These are phyloP conservation scores for Phaeolepiota aurea DNA, from an alignment of 768 basidiomycete species.

Conservation along the genomic window DNA sequence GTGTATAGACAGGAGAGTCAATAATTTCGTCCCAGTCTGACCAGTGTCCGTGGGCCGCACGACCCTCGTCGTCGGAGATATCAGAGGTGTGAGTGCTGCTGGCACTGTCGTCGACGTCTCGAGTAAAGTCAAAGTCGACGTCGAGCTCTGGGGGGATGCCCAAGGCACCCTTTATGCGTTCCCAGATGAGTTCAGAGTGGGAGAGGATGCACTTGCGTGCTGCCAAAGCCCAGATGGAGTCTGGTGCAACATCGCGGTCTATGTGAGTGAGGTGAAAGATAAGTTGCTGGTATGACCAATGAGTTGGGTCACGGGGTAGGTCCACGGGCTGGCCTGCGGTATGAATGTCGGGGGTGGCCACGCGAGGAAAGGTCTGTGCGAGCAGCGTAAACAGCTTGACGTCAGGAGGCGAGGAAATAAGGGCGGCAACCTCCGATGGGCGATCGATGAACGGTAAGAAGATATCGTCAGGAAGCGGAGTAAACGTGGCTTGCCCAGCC, in stretches of 20 bases:
- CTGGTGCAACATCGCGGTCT: constrained; percentile 55
- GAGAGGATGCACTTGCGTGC: constrained; percentile 69
- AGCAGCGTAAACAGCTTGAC: constrained; percentile 67
- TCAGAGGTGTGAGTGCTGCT: constrained; percentile 27
- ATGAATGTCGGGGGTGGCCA: constrained; percentile 12
- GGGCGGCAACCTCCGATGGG: constrained; percentile 59
- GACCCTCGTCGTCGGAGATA: constrained; percentile 32
- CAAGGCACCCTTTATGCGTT: constrained; percentile 79
- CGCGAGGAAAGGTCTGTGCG: constrained; percentile 54
- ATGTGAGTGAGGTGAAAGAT: constrained; percentile 57
- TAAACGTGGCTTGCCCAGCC: constrained; percentile 46
- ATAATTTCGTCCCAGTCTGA: constrained; percentile 37
- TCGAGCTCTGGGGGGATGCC: constrained; percentile 85
- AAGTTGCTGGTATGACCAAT: constrained; percentile 71
- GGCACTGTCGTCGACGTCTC: constrained; percentile 10
- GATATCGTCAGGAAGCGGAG: constrained; percentile 66
- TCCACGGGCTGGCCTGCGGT: constrained; percentile 16
- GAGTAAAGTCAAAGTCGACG: constrained; percentile 36
- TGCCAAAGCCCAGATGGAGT: constrained; percentile 65
- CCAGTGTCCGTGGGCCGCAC: constrained; percentile 29
- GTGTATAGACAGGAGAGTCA: constrained; percentile 31
- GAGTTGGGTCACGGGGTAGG: constrained; percentile 45
- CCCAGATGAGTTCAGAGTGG: constrained; percentile 86
- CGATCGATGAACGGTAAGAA: constrained; percentile 86
- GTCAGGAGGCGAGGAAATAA: constrained; percentile 60